phyloP scores from a whole-genome alignment of 768 basidiomycete genomes.

The Calocybe indica region DNA sequence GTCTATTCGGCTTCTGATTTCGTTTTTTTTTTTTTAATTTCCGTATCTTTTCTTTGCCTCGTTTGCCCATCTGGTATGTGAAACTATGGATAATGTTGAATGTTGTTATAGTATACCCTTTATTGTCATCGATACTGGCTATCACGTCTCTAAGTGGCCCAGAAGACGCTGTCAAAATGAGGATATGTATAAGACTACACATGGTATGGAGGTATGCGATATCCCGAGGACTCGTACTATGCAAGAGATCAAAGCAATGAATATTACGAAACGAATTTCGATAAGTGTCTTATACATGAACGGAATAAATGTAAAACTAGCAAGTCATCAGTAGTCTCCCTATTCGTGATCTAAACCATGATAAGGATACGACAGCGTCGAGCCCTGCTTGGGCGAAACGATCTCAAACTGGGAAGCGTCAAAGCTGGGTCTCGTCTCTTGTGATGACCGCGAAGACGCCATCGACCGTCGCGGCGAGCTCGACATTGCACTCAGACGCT shows the following conservation, averaged over 20 bases:
- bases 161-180: no score
- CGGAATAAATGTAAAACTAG: conserved; percentile 1
- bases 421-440: conserved; percentile 44
- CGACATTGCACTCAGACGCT: conserved; percentile 18
- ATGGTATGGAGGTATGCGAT: no score
- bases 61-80: conserved; percentile 5
- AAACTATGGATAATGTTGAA: no score
- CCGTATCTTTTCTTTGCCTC: background rate
- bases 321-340: background rate
- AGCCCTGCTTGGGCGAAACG: conserved; percentile 43
- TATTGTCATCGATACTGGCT: no score
- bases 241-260: no score
- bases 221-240: no score
- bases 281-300: conserved; percentile 1
- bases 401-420: conserved; percentile 67
- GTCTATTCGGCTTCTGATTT: conserved; percentile 55
- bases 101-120: no score
- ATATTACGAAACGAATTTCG: background rate
- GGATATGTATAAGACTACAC: no score
- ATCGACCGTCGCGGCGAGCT: conserved; percentile 29
- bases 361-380: conserved; percentile 52
- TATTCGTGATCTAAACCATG: conserved; percentile 41
- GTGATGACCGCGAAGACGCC: conserved; percentile 39
- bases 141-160: no score
- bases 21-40: background rate